Base-by-base conservation (phyloP, 2,329 filamentous ascomycete genomes). In the Nannizzia gypsea region DNA sequence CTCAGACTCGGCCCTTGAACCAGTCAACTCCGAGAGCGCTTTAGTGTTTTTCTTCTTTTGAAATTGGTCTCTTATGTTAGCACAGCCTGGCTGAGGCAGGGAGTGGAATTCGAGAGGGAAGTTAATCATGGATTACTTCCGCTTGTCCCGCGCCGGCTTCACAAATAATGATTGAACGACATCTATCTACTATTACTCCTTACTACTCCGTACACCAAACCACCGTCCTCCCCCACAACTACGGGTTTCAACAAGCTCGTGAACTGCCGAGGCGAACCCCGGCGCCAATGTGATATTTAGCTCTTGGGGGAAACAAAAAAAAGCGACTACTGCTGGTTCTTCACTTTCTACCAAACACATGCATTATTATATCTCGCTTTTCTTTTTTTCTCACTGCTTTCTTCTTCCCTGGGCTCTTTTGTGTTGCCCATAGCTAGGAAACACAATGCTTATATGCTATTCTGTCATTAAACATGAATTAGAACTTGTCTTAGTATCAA, bases 1-100 rank as follows among this genome's bases (percentile, higher is more conserved):
- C 60, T 64, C n/a, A 60, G 57, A 55, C 60, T 64, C 28, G 62
- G 63, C 8, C 59, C 57, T 48, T 64, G 40, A 63, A 61, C 15
- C n/a, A 11, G 15, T 15, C 50, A 31, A 24, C 44, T 26, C 22
- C 28, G 13, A 38, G 50, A 58, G 55, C 8, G 3, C 13, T 36
- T 13, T 3, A 20, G n/a, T n/a, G n/a, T n/a, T n/a, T 54, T 17
- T n/a, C 26, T 28, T 11, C 17, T 26, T 13, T 50, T 50, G 11
- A 22, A 24, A 20, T 24, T 50, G 11, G 44, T 50, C 44, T n/a
- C n/a, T n/a, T 50, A 28, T 34, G n/a, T 54, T 54, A 54, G 50
- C 50, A 26, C 15, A 54, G 4, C 28, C 50, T 1, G 15, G 48
- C 5, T 17, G 15, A 13, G 50, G 24, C 6, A 50, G 44, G 20